Base-by-base conservation (phyloP, 2,329 filamentous ascomycete species). In the Gnomoniopsis smithogilvyi region DNA sequence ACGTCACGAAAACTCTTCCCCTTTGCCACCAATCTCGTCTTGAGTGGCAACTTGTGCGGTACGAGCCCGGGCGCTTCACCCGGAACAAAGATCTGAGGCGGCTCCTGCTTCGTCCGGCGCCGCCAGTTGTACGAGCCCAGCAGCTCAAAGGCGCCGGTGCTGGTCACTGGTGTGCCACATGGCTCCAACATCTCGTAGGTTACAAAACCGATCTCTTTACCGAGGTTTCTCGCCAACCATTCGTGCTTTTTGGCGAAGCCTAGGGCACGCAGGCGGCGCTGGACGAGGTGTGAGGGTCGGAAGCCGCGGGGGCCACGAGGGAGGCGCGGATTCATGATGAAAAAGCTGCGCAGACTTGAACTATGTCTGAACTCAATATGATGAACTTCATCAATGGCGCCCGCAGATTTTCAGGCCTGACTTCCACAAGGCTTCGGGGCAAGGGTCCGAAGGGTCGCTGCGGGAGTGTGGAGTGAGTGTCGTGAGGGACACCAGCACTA, bases 101-200 rank as follows among this genome's bases (percentile, higher is more conserved):
- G 12, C 14, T 41, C 19, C 6, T 11, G 3, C n/a, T 38, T n/a
- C 10, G 26, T 49, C n/a, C 19, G 26, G n/a, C 15, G 41, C 41
- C 30, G 54, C 60, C 60, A 62, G 38, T 51, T 62, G 26, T 62
- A 62, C 51, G 57, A 60, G 48, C 60, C 56, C 19, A 60, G 48
- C 12, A 62, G 46, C 10, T 62, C 53, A 17, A 56, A 62, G 21
- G 49, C 53, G 2, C 34, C 21, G 36, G 53, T 36, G 38, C 58
- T 62, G 36, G 50, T 57, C 6, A 62, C 60, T 3, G 30, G 36
- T 7, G 48, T 48, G 15, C 22, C 22, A 17, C 56, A 62, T 11
- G 60, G 60, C 19, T 38, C 14, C 26, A 52, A 22, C 26, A 38
- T 46, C 24, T 46, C 24, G 6, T 41, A 3, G 19, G 26, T 14